Evolutionary conservation across 2,329 filamentous ascomycete genomes (phyloP).

Genomic region (Botrytis fabae): DNA sequence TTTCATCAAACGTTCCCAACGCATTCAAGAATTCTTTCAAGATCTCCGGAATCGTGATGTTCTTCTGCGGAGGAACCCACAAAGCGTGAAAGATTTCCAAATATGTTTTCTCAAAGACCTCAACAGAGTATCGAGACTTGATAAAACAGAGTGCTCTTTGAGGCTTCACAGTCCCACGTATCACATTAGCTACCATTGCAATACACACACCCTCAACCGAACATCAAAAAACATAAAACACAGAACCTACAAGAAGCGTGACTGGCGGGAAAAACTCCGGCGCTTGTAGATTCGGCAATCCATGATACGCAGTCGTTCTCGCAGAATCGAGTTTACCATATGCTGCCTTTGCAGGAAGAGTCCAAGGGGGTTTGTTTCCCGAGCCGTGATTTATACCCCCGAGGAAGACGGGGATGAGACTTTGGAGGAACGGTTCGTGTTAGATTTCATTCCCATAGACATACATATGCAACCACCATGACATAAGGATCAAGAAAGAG

Average conservation of each 20-base stretch:
- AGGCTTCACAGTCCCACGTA: slow-evolving; percentile 45
- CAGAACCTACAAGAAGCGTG: slow-evolving; percentile 47
- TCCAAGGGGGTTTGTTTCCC: slow-evolving; percentile 78
- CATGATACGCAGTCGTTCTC: slow-evolving; percentile 54
- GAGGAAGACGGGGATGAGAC: slow-evolving; percentile 71
- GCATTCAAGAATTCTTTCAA: slow-evolving; percentile 47
- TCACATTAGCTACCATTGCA: too few species aligned
- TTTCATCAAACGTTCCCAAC: slow-evolving; percentile 46
- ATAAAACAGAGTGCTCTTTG: slow-evolving; percentile 67
- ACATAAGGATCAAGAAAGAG: neutral
- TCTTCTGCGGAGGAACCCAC: slow-evolving; percentile 59
- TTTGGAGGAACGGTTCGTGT: slow-evolving; percentile 38
- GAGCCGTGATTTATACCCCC: slow-evolving; percentile 57
- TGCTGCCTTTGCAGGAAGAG: slow-evolving; percentile 63
- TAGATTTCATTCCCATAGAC: neutral
- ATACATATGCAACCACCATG: neutral
- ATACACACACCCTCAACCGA: too few species aligned
- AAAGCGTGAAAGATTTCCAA: slow-evolving; percentile 58
- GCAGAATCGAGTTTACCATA: slow-evolving; percentile 54
- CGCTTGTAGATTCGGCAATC: slow-evolving; percentile 44
- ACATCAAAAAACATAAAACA: too few species aligned
- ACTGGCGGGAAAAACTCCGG: slow-evolving; percentile 56
- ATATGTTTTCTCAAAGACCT: slow-evolving; percentile 55
- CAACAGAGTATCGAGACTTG: slow-evolving; percentile 55
- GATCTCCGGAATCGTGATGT: slow-evolving; percentile 60